phyloP scores from a whole-genome alignment of 176 grass and related monocot species.

The Carex scoparia region DNA sequence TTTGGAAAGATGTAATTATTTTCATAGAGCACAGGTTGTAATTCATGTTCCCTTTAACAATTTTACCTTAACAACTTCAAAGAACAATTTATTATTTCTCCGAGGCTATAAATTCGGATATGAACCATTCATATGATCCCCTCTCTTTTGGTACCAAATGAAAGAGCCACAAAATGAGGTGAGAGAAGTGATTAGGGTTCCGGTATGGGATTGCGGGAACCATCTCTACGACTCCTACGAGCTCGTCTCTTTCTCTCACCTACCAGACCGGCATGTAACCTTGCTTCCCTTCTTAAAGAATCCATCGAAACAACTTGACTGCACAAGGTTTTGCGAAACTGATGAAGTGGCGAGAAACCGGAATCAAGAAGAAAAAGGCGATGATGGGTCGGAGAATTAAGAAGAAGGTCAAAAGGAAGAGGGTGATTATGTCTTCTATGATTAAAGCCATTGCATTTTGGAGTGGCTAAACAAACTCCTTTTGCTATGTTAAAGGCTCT shows the following conservation, averaged over 20 bases:
- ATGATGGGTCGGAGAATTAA: background rate
- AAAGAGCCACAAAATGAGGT: background rate
- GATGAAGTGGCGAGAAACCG: background rate
- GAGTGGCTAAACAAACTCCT: background rate
- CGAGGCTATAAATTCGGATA: background rate
- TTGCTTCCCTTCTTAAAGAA: slow-evolving; percentile 1
- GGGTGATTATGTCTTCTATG: background rate
- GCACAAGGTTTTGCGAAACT: background rate
- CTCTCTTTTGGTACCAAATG: background rate
- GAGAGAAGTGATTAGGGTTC: background rate
- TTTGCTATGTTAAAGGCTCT: background rate
- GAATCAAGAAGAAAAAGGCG: background rate
- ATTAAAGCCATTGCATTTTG: background rate
- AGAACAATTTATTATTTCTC: background rate
- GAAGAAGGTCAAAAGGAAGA: slow-evolving; percentile 4
- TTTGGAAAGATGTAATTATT: background rate
- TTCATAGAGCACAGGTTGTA: background rate
- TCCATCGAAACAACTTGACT: background rate
- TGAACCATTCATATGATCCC: background rate
- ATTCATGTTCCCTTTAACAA: background rate
- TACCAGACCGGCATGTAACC: slow-evolving; percentile 13
- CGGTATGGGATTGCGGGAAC: slow-evolving; percentile 19
- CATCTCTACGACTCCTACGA: slow-evolving; percentile 21
- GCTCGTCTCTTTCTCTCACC: background rate
- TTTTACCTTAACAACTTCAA: background rate